Evolutionary conservation across 257 asterid species (phyloP).

Genomic region (Avicennia marina): DNA sequence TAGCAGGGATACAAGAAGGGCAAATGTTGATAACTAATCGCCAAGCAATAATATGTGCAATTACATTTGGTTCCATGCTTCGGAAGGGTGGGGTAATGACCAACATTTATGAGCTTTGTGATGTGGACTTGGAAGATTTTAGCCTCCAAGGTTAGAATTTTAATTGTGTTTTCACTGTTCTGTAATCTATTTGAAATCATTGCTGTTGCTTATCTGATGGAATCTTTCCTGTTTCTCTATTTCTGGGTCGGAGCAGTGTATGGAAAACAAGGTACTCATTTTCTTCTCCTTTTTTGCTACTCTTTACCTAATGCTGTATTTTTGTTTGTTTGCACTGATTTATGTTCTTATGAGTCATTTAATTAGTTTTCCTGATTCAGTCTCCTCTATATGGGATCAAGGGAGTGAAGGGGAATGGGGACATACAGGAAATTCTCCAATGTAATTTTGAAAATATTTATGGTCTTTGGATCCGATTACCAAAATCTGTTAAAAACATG

Average conservation of each 20-base stretch:
- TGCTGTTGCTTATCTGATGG: conserved; percentile 25
- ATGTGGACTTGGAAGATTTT: conserved; percentile 92
- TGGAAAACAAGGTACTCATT: conserved; percentile 77
- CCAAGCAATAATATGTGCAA: conserved; percentile 90
- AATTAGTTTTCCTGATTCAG: no score
- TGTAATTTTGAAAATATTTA: no score
- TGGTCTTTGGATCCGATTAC: no score
- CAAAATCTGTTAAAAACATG: no score
- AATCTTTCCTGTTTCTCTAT: conserved; percentile 12
- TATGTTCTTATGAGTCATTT: no score
- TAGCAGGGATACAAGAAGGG: conserved; percentile 65
- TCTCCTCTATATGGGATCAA: no score
- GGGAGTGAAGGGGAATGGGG: no score
- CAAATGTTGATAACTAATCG: conserved; percentile 93
- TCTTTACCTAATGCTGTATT: neutral
- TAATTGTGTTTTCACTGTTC: neutral
- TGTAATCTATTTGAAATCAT: conserved; percentile 5
- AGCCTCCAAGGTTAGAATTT: conserved; percentile 83
- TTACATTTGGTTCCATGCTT: conserved; percentile 75
- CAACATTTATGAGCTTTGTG: conserved; percentile 87
- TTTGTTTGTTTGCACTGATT: no score
- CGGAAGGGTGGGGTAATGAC: conserved; percentile 85
- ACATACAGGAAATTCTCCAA: no score
- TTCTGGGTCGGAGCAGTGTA: conserved; percentile 45
- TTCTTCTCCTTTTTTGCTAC: conserved; percentile 5